Conservation (phyloP, 345 rosid species). For the Linum usitatissimum region DNA sequence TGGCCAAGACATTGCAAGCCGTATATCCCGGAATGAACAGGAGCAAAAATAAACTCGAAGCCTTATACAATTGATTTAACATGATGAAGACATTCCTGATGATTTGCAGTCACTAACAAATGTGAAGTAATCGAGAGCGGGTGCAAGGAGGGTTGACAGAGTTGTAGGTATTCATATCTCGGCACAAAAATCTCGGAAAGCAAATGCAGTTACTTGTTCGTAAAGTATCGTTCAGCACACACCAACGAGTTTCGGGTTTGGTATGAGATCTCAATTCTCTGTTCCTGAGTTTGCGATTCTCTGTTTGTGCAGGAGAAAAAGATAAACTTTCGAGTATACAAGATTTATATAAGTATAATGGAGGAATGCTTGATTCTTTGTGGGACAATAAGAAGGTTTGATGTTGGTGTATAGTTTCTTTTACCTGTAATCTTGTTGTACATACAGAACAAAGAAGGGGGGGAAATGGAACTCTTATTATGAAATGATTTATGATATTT, state of each 20-base stretch:
- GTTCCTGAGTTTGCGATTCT: not conserved
- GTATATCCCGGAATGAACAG: constrained; percentile 31
- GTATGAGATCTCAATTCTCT: too few species aligned
- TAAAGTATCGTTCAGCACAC: too few species aligned
- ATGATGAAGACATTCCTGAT: not conserved
- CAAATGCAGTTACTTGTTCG: not conserved
- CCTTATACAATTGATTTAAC: not conserved
- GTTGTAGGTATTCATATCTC: constrained; percentile 12
- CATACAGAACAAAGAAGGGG: not conserved
- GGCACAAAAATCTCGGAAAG: too few species aligned
- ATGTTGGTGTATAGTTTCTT: not conserved
- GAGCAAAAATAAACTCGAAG: not conserved
- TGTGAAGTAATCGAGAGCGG: constrained; percentile 10
- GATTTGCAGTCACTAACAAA: constrained; percentile 1
- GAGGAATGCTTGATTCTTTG: not conserved
- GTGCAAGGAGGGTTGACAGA: not conserved
- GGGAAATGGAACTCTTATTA: not conserved
- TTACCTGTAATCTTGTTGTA: not conserved
- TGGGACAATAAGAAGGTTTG: not conserved
- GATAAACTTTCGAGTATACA: not conserved
- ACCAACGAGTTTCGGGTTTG: too few species aligned
- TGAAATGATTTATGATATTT: too few species aligned
- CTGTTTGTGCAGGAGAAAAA: not conserved
- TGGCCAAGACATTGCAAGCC: constrained; percentile 59
- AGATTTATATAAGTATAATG: not conserved